These are phyloP conservation scores for Filosporella fistucella DNA, from an alignment of 495 filamentous ascomycete genomes.

Conservation along the genomic window DNA sequence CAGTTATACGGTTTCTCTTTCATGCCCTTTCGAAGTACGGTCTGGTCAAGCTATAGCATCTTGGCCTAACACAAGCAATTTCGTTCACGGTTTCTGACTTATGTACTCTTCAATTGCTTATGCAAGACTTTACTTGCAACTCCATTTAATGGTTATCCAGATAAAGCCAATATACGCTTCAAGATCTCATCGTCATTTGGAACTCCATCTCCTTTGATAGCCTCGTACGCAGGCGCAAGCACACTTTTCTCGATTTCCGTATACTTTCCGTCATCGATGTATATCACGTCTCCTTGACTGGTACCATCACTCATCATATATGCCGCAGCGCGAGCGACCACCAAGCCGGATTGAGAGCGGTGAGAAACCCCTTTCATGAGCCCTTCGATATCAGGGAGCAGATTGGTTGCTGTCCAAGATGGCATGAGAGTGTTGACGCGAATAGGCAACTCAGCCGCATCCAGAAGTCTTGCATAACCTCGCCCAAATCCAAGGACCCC, in stretches of 20 bases:
- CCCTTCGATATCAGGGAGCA: conserved; percentile 24
- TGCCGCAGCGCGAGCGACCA: conserved; percentile 34
- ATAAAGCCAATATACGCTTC: neutral
- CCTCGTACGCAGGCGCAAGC: conserved; percentile 11
- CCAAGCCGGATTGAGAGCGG: conserved; percentile 28
- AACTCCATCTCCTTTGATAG: conserved; percentile 13
- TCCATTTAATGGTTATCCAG: neutral
- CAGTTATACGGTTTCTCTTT: too few species aligned
- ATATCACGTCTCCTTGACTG: conserved; percentile 34
- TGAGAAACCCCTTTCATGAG: conserved; percentile 20
- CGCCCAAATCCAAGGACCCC: conserved; percentile 3
- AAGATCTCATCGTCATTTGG: conserved; percentile 6
- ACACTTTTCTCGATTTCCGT: conserved; percentile 33
- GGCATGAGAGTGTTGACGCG: conserved; percentile 34
- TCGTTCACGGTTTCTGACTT: too few species aligned
- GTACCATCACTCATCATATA: conserved; percentile 30
- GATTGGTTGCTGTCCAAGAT: conserved; percentile 36
- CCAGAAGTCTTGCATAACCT: neutral
- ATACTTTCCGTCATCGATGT: conserved; percentile 33
- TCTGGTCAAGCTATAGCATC: too few species aligned
- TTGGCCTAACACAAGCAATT: too few species aligned
- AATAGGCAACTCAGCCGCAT: neutral
- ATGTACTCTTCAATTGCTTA: too few species aligned
- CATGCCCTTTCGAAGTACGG: too few species aligned
- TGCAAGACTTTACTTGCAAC: too few species aligned